Conservation (phyloP, 2,329 filamentous ascomycete genomes). For the Massarina eburnea region DNA sequence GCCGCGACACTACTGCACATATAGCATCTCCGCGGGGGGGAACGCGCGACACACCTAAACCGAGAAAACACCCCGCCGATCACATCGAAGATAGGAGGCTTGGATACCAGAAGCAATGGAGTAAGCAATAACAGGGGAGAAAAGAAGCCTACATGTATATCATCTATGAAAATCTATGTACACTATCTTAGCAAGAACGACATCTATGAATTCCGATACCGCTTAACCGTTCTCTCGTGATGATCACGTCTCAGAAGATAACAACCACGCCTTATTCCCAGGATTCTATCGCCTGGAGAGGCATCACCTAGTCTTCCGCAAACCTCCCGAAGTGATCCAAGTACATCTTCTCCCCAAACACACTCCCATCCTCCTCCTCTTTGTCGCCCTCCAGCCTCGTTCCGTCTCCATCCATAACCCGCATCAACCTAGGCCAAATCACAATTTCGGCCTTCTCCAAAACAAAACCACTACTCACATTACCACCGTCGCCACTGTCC, state of each 20-base stretch:
- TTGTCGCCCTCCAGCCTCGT: slow-evolving; percentile 2
- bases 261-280: no score
- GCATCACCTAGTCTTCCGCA: background rate
- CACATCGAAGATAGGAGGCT: no score
- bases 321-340: slow-evolving; percentile 11
- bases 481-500: background rate
- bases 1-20: slow-evolving; percentile 7
- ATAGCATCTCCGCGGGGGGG: slow-evolving; percentile 19
- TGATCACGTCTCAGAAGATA: no score
- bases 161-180: no score
- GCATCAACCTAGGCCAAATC: slow-evolving; percentile 10
- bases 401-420: slow-evolving; percentile 12
- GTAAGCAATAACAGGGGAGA: no score
- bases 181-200: no score
- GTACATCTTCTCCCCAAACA: slow-evolving; percentile 10
- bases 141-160: no score
- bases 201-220: no score
- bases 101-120: no score
- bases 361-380: background rate
- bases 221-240: no score
- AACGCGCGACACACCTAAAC: background rate
- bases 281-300: no score
- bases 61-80: background rate
- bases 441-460: slow-evolving; percentile 9
- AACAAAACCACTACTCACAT: background rate